Conservation (phyloP, 2,329 filamentous ascomycete genomes). For the Colletotrichum filicis region DNA sequence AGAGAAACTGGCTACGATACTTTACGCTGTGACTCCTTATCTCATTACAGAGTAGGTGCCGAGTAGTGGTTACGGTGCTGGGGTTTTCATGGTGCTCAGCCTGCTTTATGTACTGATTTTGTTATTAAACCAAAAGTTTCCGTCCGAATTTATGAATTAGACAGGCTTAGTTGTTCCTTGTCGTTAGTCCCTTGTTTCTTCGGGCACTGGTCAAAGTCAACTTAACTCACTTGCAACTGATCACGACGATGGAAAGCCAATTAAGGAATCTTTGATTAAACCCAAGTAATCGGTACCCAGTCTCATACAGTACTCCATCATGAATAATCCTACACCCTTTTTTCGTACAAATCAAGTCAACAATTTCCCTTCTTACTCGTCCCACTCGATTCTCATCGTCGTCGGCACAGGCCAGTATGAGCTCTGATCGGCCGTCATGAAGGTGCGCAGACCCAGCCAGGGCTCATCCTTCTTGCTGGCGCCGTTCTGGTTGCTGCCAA, state of each 20-base stretch:
- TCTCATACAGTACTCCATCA: not conserved
- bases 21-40: no score
- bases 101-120: no score
- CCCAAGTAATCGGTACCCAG: not conserved
- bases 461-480: constrained; percentile 9
- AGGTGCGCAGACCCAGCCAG: constrained; percentile 38
- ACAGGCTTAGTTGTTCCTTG: no score
- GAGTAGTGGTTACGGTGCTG: no score
- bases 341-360: not conserved
- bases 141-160: no score
- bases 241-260: not conserved
- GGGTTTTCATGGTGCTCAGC: no score
- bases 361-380: constrained; percentile 24
- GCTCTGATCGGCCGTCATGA: constrained; percentile 41
- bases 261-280: not conserved
- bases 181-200: not conserved
- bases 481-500: constrained; percentile 23
- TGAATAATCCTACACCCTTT: not conserved
- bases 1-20: no score
- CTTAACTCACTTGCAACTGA: not conserved
- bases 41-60: no score
- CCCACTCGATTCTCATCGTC: constrained; percentile 40
- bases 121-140: no score
- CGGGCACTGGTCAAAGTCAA: not conserved
- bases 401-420: constrained; percentile 38